Base-by-base conservation (phyloP, 2,329 filamentous ascomycete genomes). In the Colletotrichum tofieldiae region DNA sequence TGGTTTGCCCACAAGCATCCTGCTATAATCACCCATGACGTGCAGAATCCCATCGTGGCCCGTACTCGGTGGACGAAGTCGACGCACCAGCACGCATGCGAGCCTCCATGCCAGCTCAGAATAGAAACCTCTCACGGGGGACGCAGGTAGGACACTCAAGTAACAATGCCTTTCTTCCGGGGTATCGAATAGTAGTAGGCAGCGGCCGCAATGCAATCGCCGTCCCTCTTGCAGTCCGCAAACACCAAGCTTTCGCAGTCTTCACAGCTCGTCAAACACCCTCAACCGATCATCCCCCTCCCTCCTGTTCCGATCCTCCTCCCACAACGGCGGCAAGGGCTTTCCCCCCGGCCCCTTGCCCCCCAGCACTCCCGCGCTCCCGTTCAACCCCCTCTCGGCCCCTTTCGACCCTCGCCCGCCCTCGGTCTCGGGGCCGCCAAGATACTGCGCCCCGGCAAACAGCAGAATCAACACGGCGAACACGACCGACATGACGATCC, bases 401-500 rank as follows among this genome's bases (percentile, higher is more conserved):
- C 49, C 55, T 35, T 41, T 58, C 5, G 45, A 16, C 23, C 35
- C 41, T 18, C 29, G 39, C 52, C 65, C 49, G 55, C 39, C 66
- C 20, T 59, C 62, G 41, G 51, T 14, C 20, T 55, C 47, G n/a
- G 61, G 26, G 35, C 45, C 52, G 49, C 41, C 65, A 45, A 9
- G 74, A 65, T 83, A 83, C 71, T 82, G 80, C 5, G 78, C 79
- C 7, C 80, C 78, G 8, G 83, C 73, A 43, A 86, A 79, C 32
- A 89, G 75, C 9, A 89, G 79, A 3, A 87, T 72, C 23, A 89
- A 71, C 2, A 89, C 75, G 45, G 92, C 84, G 5, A 83, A 78
- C 43, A 87, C 71, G 11, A 85, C 79, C 29, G 83, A 88, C 72
- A 87, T 88, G 73, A 90, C 85, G 49, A 90, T 86, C 91, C 92